phyloP scores from a whole-genome alignment of 1,284 basidiomycete species.

The Heliocybe sulcata region DNA sequence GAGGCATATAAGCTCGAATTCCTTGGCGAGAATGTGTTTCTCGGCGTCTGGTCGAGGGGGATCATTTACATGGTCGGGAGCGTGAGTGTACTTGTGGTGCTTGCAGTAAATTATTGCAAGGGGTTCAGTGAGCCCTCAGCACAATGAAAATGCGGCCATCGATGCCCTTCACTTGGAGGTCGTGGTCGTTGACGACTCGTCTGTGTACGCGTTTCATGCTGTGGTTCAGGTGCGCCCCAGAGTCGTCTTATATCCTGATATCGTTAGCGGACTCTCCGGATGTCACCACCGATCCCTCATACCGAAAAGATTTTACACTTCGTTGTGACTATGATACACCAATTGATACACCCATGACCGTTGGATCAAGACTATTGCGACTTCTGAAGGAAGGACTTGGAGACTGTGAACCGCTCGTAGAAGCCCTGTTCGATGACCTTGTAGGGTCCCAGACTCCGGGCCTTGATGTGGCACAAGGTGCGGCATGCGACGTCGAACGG shows the following conservation, averaged over 20 bases:
- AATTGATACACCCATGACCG: too few relatives aligned
- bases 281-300: too few relatives aligned
- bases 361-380: neutral
- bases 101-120: neutral
- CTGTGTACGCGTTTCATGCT: too few relatives aligned
- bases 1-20: conserved; percentile 90
- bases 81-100: conserved; percentile 53
- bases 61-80: conserved; percentile 70
- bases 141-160: too few relatives aligned
- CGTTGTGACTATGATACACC: too few relatives aligned
- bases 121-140: neutral
- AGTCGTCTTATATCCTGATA: too few relatives aligned
- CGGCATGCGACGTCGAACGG: conserved; percentile 1
- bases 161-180: too few relatives aligned
- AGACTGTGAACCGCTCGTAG: neutral
- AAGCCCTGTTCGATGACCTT: neutral
- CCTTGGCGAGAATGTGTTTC: conserved; percentile 66
- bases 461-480: neutral
- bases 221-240: too few relatives aligned
- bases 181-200: too few relatives aligned
- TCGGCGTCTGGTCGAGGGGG: conserved; percentile 73
- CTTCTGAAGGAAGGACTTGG: neutral
- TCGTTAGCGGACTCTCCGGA: too few relatives aligned
- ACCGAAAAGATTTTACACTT: too few relatives aligned
- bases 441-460: neutral